Evolutionary conservation across 2,329 filamentous ascomycete genomes (phyloP).

Genomic region (Tricladium varicosporioides): DNA sequence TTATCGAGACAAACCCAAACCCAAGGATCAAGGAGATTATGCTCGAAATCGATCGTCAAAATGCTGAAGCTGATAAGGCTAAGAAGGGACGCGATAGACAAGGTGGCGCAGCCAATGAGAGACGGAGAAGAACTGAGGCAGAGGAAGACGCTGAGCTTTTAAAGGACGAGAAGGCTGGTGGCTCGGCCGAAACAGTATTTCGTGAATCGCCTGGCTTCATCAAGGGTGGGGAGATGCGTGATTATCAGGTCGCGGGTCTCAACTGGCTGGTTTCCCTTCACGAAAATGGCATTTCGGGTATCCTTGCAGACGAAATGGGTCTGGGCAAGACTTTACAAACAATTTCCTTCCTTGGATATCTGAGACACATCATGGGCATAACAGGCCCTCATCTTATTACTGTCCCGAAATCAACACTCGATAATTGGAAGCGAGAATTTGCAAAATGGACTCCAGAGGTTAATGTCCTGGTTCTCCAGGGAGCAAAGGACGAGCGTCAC

Average conservation of each 20-base stretch:
- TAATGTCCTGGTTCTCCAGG: conserved; percentile 89
- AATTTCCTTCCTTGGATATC: conserved; percentile 92
- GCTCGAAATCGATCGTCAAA: conserved; percentile 90
- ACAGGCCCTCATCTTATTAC: conserved; percentile 87
- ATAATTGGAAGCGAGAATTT: conserved; percentile 98
- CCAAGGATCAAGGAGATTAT: conserved; percentile 93
- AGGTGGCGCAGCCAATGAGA: conserved; percentile 76
- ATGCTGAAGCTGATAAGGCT: conserved; percentile 67
- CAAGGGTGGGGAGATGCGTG: conserved; percentile 80
- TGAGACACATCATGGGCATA: conserved; percentile 86
- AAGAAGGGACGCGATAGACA: conserved; percentile 77
- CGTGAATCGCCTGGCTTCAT: conserved; percentile 91
- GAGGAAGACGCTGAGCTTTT: conserved; percentile 92
- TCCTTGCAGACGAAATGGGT: conserved; percentile 98
- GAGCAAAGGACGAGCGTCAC: conserved; percentile 89
- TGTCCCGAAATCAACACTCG: conserved; percentile 94
- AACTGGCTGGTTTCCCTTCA: conserved; percentile 98
- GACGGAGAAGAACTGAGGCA: conserved; percentile 87
- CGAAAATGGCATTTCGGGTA: conserved; percentile 98
- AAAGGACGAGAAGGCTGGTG: conserved; percentile 85
- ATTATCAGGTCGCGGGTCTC: conserved; percentile 92
- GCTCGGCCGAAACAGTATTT: conserved; percentile 85
- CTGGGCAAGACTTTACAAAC: conserved; percentile 97
- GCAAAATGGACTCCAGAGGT: conserved; percentile 92
- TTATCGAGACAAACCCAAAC: conserved; percentile 96